These are phyloP conservation scores for Trichoderma atroviride DNA, from an alignment of 2,329 filamentous ascomycete species.

Conservation along the genomic window DNA sequence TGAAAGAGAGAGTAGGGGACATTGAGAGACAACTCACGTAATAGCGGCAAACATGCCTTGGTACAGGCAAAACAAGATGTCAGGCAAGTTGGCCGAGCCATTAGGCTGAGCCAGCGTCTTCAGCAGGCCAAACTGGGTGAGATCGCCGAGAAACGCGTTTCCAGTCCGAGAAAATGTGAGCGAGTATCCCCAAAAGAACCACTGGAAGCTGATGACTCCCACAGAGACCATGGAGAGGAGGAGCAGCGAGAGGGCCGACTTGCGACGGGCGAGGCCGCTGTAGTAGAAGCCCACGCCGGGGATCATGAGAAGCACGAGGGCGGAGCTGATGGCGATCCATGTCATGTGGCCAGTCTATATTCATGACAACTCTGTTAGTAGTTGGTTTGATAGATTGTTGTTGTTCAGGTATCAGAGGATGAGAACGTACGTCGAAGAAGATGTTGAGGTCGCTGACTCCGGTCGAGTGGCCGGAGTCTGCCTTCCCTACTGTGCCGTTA, in stretches of 20 bases:
- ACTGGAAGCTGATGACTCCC: constrained; percentile 81
- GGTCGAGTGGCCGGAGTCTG: constrained; percentile 55
- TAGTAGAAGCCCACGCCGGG: constrained; percentile 95
- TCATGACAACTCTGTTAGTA: constrained; percentile 8
- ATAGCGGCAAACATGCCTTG: constrained; percentile 89
- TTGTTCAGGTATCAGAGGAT: not conserved
- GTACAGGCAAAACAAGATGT: constrained; percentile 82
- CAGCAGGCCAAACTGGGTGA: constrained; percentile 80
- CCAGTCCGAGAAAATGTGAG: constrained; percentile 81
- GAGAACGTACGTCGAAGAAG: constrained; percentile 72
- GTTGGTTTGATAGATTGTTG: not conserved
- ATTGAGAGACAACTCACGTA: constrained; percentile 61
- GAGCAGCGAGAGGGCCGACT: constrained; percentile 84
- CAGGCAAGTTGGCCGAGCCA: constrained; percentile 71
- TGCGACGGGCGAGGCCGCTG: constrained; percentile 83
- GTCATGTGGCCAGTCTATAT: constrained; percentile 75
- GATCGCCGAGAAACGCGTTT: constrained; percentile 75
- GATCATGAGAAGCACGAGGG: constrained; percentile 88
- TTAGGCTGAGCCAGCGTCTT: constrained; percentile 76
- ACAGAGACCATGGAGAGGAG: constrained; percentile 83
- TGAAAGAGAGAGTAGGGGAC: too few species aligned
- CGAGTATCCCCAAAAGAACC: constrained; percentile 96
- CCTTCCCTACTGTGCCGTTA: constrained; percentile 53
- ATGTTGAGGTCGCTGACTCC: constrained; percentile 73
- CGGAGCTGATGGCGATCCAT: constrained; percentile 76